These are phyloP conservation scores for Bullera alba DNA, from an alignment of 768 basidiomycete species.

Conservation along the genomic window DNA sequence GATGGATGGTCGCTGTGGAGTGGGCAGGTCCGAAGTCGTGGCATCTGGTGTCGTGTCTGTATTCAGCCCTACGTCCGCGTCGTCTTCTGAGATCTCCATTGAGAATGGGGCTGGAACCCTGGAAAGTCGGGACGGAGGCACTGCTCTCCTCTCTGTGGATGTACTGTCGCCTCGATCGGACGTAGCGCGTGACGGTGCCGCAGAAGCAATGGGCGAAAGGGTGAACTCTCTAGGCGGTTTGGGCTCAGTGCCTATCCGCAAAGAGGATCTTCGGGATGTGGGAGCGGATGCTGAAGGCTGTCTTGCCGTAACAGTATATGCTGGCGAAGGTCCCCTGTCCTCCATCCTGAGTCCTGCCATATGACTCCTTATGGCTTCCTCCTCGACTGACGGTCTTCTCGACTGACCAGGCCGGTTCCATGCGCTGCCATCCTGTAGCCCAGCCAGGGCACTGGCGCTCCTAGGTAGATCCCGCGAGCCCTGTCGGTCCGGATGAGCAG, in stretches of 20 bases:
- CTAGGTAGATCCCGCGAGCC: conserved; percentile 3
- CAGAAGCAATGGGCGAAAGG: conserved; percentile 34
- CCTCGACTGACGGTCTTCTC: conserved; percentile 17
- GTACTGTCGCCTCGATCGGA: conserved; percentile 31
- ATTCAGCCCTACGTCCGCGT: too few relatives aligned
- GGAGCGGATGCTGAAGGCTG: neutral
- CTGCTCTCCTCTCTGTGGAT: neutral
- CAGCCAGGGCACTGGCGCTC: conserved; percentile 33
- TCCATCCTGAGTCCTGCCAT: conserved; percentile 6
- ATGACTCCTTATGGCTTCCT: neutral
- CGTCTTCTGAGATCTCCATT: too few relatives aligned
- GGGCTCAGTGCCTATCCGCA: neutral
- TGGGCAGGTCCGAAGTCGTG: too few relatives aligned
- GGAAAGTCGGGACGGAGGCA: too few relatives aligned
- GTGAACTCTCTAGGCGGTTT: conserved; percentile 5
- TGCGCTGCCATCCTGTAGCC: conserved; percentile 9
- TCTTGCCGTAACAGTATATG: conserved; percentile 44
- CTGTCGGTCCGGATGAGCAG: conserved; percentile 8
- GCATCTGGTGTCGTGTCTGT: too few relatives aligned
- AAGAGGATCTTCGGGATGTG: neutral
- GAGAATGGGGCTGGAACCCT: too few relatives aligned
- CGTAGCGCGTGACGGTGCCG: conserved; percentile 18
- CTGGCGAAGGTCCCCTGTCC: conserved; percentile 35
- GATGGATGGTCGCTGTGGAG: too few relatives aligned
- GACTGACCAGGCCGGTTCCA: conserved; percentile 23